phyloP scores from a whole-genome alignment of 2,329 filamentous ascomycete genomes.

The Trichoderma sp. region DNA sequence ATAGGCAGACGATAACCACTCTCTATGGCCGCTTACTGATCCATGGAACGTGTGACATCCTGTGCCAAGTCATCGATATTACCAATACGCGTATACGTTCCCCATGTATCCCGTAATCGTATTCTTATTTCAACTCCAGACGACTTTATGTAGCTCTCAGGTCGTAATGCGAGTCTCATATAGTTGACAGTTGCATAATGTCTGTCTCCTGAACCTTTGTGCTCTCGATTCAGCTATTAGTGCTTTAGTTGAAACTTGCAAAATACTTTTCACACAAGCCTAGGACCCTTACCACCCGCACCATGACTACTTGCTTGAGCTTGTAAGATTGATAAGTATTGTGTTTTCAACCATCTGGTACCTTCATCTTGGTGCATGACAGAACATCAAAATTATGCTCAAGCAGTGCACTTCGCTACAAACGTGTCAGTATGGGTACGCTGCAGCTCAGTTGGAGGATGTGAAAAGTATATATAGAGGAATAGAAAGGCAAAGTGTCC shows the following conservation, averaged over 20 bases:
- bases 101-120: not conserved
- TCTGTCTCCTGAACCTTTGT: not conserved
- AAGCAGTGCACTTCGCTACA: not conserved
- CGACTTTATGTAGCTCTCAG: not conserved
- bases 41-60: not conserved
- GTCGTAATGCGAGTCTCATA: not conserved
- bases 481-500: not conserved
- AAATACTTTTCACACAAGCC: not conserved
- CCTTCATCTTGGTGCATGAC: not conserved
- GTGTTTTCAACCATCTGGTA: rapidly evolving
- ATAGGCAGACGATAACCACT: not conserved
- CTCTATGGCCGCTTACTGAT: not conserved
- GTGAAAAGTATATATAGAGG: not conserved
- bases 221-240: not conserved
- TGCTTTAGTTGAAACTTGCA: not conserved
- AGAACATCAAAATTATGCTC: not conserved
- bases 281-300: not conserved
- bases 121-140: not conserved
- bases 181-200: not conserved
- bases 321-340: not conserved
- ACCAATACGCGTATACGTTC: not conserved
- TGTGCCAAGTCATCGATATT: not conserved
- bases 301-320: not conserved
- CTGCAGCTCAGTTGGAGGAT: no score
- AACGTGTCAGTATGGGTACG: not conserved